Evolutionary conservation across 345 rosid species (phyloP), one percentile per base, ranked within the genome.

Genomic region (Eucalyptus polyanthemos): DNA sequence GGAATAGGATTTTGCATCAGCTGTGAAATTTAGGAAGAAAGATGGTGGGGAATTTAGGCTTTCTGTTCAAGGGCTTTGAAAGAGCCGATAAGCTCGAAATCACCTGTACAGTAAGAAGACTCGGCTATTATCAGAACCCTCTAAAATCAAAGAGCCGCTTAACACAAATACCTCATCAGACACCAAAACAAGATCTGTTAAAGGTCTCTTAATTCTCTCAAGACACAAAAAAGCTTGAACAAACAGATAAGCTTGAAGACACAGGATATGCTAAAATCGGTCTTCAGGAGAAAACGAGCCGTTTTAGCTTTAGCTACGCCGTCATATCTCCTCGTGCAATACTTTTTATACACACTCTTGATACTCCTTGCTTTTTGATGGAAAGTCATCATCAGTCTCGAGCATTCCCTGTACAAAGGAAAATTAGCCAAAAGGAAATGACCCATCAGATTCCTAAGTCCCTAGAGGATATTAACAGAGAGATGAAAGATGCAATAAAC

Each of bases 331-430:
- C 67, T 80, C 29, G 50, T 86, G 86, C 42, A 88, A 80, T 89
- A 86, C 88, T 91, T 91, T 60, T 42, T 89, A 50, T 86, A 51
- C 50, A 89, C 90, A 14, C 89, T 87, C 37, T 83, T 88, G 86
- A 88, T 90, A 67, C 87, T 88, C 85, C 88, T 88, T 2, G 92
- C 88, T 40, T 87, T 60, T 50, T 89, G 83, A 86, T 91, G 92
- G 88, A 89, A 89, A 83, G 62, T 58, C 51, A 89, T 90, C 91
- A 91, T 91, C 90, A 80, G 24, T 56, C 34, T 91, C 47, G 91
- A 86, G 54, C 92, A 91, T 88, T 76, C 91, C 49, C 89, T 83
- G 21, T n/a, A 13, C 29, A 31, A 86, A 65, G n/a, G 14, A 83
- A 58, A 47, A 86, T 11, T 47, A n/a, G 24, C 11, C 37, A 53